These are phyloP conservation scores for Stemphylium vesicarium DNA, from an alignment of 2,329 filamentous ascomycete genomes.

Conservation along the genomic window DNA sequence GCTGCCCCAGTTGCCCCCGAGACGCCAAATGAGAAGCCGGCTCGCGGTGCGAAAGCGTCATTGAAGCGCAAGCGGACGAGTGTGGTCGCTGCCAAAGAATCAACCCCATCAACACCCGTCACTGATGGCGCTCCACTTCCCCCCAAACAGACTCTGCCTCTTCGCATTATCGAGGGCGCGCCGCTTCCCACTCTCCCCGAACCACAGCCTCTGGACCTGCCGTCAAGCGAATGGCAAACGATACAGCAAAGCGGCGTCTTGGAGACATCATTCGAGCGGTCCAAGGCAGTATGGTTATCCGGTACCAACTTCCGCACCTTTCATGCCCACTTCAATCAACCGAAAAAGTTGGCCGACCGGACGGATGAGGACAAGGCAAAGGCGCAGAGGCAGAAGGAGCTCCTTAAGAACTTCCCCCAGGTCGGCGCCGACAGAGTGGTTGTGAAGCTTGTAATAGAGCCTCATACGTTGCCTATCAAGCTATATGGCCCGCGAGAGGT, in stretches of 20 bases:
- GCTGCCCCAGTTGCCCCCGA: slow-evolving; percentile 33
- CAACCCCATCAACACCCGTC: slow-evolving; percentile 33
- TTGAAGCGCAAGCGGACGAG: slow-evolving; percentile 45
- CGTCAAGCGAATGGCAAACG: slow-evolving; percentile 72
- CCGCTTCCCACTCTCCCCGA: slow-evolving; percentile 74
- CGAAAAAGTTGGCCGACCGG: slow-evolving; percentile 60
- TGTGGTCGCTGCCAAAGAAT: slow-evolving; percentile 29
- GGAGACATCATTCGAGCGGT: slow-evolving; percentile 73
- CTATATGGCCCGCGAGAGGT: slow-evolving; percentile 43
- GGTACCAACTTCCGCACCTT: slow-evolving; percentile 48
- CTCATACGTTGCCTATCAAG: slow-evolving; percentile 75
- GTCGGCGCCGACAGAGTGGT: slow-evolving; percentile 33
- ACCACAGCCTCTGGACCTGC: slow-evolving; percentile 68
- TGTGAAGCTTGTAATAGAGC: slow-evolving; percentile 70
- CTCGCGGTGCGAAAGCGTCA: slow-evolving; percentile 33
- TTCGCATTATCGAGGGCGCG: slow-evolving; percentile 67
- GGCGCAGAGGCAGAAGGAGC: slow-evolving; percentile 68
- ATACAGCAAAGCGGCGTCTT: slow-evolving; percentile 79
- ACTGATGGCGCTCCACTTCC: slow-evolving; percentile 19
- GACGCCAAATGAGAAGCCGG: slow-evolving; percentile 27
- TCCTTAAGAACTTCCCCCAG: slow-evolving; percentile 47
- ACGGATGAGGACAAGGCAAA: slow-evolving; percentile 64
- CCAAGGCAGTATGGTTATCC: slow-evolving; percentile 61
- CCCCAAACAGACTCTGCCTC: slow-evolving; percentile 58
- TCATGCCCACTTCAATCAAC: slow-evolving; percentile 43